Evolutionary conservation across 768 basidiomycete genomes (phyloP).

Genomic region (Steccherinum ochraceum): DNA sequence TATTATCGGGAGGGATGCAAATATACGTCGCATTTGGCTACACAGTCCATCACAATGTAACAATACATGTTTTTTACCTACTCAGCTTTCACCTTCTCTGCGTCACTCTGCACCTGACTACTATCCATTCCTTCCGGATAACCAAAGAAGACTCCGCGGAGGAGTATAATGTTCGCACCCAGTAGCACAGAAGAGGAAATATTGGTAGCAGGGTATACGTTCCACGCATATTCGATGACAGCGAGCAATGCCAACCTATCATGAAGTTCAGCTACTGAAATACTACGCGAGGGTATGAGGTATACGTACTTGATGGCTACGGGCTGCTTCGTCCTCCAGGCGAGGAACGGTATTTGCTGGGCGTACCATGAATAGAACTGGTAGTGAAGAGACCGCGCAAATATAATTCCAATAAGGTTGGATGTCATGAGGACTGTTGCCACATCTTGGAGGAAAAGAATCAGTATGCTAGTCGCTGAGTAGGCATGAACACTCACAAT

Average conservation of each 20-base stretch:
- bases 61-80: too few species aligned
- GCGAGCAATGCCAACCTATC: slow-evolving; percentile 53
- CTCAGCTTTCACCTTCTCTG: neutral
- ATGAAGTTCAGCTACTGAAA: slow-evolving; percentile 19
- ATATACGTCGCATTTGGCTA: too few species aligned
- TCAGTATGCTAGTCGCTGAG: slow-evolving; percentile 8
- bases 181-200: slow-evolving; percentile 56
- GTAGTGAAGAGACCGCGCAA: slow-evolving; percentile 93
- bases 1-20: too few species aligned
- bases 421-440: slow-evolving; percentile 83
- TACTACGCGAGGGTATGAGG: too few species aligned
- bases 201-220: slow-evolving; percentile 75
- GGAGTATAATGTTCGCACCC: slow-evolving; percentile 41
- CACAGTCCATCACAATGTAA: too few species aligned
- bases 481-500: slow-evolving; percentile 45
- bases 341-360: slow-evolving; percentile 79
- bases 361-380: slow-evolving; percentile 99
- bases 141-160: slow-evolving; percentile 52
- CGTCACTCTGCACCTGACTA: neutral
- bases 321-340: slow-evolving; percentile 69
- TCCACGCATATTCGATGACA: slow-evolving; percentile 82
- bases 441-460: slow-evolving; percentile 13
- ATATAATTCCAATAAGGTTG: slow-evolving; percentile 87
- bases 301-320: slow-evolving; percentile 47
- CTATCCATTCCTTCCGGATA: slow-evolving; percentile 31